Evolutionary conservation across 257 asterid genomes (phyloP).

Genomic region (Anisodus acutangulus): DNA sequence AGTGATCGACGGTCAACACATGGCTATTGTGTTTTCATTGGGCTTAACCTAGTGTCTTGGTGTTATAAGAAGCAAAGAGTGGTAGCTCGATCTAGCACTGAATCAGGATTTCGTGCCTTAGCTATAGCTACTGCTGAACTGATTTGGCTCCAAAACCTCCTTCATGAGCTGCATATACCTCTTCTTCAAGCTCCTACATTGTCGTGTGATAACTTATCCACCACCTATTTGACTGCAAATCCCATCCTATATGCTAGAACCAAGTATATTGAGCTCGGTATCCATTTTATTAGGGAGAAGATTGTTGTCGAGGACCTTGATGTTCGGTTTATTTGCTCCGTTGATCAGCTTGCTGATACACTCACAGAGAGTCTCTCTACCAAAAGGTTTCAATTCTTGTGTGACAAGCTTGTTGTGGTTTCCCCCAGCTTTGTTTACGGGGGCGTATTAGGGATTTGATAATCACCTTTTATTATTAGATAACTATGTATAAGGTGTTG

Average conservation of each 20-base stretch:
- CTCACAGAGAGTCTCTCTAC: background rate
- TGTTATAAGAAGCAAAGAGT: background rate
- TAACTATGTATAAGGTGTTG: too few species aligned
- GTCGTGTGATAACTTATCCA: background rate
- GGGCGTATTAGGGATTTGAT: too few species aligned
- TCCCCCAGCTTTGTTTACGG: too few species aligned
- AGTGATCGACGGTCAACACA: background rate
- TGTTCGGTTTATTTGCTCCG: too few species aligned
- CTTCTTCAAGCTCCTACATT: background rate
- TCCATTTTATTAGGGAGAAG: background rate
- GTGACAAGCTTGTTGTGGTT: too few species aligned
- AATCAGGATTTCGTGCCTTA: background rate
- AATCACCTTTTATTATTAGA: too few species aligned
- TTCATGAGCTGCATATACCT: too few species aligned
- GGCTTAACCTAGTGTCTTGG: background rate
- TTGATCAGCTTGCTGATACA: background rate
- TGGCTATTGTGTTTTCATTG: background rate
- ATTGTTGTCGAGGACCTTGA: background rate
- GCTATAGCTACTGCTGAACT: background rate
- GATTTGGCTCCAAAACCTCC: background rate
- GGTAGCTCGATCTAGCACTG: background rate
- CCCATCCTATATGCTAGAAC: background rate
- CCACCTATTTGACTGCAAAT: background rate
- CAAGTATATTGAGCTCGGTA: background rate
- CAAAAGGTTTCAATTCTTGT: too few species aligned